Evolutionary conservation across 176 grass and related monocot species (phyloP).

Genomic region (Bromus sterilis): DNA sequence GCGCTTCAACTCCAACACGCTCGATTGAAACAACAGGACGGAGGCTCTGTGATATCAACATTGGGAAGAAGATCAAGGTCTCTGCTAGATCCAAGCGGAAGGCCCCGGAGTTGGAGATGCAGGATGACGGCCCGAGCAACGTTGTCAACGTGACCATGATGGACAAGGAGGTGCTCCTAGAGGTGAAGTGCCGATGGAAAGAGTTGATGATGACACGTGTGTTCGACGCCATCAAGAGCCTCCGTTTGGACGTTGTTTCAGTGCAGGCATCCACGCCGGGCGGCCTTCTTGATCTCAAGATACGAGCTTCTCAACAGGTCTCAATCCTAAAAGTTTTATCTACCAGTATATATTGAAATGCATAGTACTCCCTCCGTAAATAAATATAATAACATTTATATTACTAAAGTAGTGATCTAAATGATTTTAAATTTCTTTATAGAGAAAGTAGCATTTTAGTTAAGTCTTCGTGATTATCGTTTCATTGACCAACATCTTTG

Average conservation of each 20-base stretch:
- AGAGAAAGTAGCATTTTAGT: too few relatives aligned
- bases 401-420: too few relatives aligned
- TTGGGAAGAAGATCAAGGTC: background rate
- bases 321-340: too few relatives aligned
- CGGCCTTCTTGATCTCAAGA: conserved; percentile 34
- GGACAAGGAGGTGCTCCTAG: conserved; percentile 46
- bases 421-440: too few relatives aligned
- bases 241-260: conserved; percentile 52
- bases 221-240: conserved; percentile 53
- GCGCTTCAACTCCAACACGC: background rate
- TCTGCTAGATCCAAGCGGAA: conserved; percentile 15
- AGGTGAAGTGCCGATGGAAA: conserved; percentile 68
- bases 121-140: conserved; percentile 28
- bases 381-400: too few relatives aligned
- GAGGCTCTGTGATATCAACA: background rate
- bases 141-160: conserved; percentile 52
- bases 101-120: background rate
- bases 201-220: conserved; percentile 51
- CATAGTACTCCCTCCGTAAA: too few relatives aligned
- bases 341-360: too few relatives aligned
- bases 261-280: conserved; percentile 49
- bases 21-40: background rate
- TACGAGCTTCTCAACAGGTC: conserved; percentile 57
- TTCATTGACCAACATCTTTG: background rate
- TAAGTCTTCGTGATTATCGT: background rate